Conservation (phyloP, 495 filamentous ascomycete genomes). For the Penicillium dipodomyicola region DNA sequence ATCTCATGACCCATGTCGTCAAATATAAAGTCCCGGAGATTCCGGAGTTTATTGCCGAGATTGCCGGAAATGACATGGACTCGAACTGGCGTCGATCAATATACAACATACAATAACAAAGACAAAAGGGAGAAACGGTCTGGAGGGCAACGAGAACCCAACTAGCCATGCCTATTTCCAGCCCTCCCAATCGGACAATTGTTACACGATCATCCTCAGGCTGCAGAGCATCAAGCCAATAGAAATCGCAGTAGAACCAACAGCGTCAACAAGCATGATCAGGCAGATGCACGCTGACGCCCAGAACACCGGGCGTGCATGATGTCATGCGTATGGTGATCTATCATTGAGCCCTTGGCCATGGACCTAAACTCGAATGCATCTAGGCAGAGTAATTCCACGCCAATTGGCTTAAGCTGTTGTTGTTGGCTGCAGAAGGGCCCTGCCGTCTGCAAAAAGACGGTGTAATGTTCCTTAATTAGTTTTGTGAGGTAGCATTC, state of each 20-base stretch:
- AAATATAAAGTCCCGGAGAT: neutral
- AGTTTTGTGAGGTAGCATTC: neutral
- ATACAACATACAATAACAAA: too few species aligned
- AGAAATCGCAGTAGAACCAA: neutral
- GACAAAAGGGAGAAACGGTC: neutral
- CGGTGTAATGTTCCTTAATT: conserved; percentile 7
- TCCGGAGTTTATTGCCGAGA: neutral
- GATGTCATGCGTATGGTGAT: conserved; percentile 7
- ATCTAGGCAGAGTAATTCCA: neutral
- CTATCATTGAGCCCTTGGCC: neutral
- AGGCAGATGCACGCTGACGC: neutral
- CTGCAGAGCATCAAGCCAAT: neutral
- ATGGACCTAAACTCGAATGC: neutral
- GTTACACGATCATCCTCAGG: neutral
- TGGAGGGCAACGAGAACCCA: neutral
- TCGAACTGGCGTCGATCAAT: neutral
- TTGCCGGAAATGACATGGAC: neutral
- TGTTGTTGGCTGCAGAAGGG: neutral
- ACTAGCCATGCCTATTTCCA: neutral
- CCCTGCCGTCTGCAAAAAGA: too few species aligned
- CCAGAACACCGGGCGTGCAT: neutral
- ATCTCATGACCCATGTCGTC: neutral
- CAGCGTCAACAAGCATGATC: conserved; percentile 7
- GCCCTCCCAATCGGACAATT: conserved; percentile 1
- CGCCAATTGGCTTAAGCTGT: neutral